phyloP scores from a whole-genome alignment of 2,329 filamentous ascomycete species.

The Penicillium sp. region DNA sequence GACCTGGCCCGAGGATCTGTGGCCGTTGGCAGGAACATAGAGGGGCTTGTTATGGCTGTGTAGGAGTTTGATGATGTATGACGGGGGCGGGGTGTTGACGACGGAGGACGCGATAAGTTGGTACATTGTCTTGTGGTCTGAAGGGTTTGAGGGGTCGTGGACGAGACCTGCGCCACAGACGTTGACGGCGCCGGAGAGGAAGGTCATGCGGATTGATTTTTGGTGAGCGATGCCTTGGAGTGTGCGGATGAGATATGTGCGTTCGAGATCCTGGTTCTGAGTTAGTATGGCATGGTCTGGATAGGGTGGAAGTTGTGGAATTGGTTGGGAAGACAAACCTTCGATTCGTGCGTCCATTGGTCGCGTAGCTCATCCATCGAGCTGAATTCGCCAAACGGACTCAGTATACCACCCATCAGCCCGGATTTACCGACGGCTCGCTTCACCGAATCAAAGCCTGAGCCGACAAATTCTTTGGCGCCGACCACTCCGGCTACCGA shows the following conservation, averaged over 20 bases:
- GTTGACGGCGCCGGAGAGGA: slow-evolving; percentile 87
- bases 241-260: slow-evolving; percentile 93
- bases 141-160: slow-evolving; percentile 86
- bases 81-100: slow-evolving; percentile 80
- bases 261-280: slow-evolving; percentile 69
- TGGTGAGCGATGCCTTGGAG: slow-evolving; percentile 93
- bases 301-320: neutral
- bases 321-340: slow-evolving; percentile 57
- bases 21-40: slow-evolving; percentile 88
- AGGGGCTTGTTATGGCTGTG: slow-evolving; percentile 83
- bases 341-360: slow-evolving; percentile 97
- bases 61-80: slow-evolving; percentile 89
- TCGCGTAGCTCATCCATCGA: slow-evolving; percentile 91
- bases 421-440: slow-evolving; percentile 94
- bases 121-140: slow-evolving; percentile 99
- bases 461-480: slow-evolving; percentile 86
- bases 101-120: slow-evolving; percentile 92
- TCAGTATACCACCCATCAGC: slow-evolving; percentile 91
- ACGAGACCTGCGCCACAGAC: slow-evolving; percentile 88
- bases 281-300: neutral
- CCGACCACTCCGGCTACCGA: slow-evolving; percentile 94
- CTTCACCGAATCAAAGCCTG: slow-evolving; percentile 92
- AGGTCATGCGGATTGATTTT: slow-evolving; percentile 94
- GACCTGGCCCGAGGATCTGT: slow-evolving; percentile 62
- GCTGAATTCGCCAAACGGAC: slow-evolving; percentile 94